Percentiles rank a stretch among this genome's conserved stretches.
phyloP scores from a whole-genome alignment of 2,329 filamentous ascomycete species.

The Daldinia sp. region DNA sequence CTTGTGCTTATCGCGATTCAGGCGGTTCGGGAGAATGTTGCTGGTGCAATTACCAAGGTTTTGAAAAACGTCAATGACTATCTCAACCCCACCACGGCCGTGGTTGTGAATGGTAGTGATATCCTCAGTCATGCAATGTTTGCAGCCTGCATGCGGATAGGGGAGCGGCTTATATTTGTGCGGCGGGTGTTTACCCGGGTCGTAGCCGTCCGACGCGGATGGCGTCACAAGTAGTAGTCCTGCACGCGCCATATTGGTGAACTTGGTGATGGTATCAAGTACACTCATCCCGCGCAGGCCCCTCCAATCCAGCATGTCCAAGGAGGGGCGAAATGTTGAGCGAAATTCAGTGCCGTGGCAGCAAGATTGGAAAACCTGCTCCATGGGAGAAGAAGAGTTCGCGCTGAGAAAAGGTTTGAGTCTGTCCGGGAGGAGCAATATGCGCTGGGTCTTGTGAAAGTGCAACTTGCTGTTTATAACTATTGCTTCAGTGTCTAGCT shows the following conservation, averaged over 20 bases:
- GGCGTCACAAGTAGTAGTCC: not conserved
- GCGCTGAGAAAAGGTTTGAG: constrained; percentile 9
- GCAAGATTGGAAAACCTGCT: constrained; percentile 27
- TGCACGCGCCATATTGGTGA: constrained; percentile 8
- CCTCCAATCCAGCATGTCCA: not conserved
- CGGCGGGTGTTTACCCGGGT: not conserved
- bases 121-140: constrained; percentile 17
- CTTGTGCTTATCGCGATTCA: no score
- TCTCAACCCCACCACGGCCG: constrained; percentile 32
- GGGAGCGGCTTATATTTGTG: not conserved
- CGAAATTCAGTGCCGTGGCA: constrained; percentile 4
- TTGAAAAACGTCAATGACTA: constrained; percentile 31
- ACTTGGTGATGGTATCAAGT: constrained; percentile 5
- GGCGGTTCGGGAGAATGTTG: no score
- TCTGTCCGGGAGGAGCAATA: constrained; percentile 23
- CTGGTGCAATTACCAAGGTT: constrained; percentile 14
- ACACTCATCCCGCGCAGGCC: constrained; percentile 4
- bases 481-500: constrained; percentile 32
- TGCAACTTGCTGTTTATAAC: constrained; percentile 8
- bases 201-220: constrained; percentile 12
- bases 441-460: constrained; percentile 29
- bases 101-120: constrained; percentile 34
- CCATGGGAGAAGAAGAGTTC: not conserved
- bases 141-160: constrained; percentile 13
- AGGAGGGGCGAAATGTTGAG: constrained; percentile 7